Base-by-base conservation (phyloP, 2,329 filamentous ascomycete genomes). In the Coniosporium tulheliwenetii region DNA sequence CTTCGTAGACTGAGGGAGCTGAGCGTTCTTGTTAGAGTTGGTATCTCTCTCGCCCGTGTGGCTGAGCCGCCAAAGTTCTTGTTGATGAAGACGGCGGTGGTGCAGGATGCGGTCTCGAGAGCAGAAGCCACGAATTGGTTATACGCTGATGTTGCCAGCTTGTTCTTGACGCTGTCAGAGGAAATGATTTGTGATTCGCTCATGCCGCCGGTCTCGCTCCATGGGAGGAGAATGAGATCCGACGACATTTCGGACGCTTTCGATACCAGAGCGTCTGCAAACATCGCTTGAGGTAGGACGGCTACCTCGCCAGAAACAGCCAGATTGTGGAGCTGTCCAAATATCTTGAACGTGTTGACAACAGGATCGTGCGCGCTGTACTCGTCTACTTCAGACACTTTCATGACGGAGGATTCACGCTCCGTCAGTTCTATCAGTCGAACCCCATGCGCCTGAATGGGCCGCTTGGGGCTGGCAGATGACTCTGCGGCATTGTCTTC, bases 401-500 rank as follows among this genome's bases (percentile, higher is more conserved):
- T 81, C 89, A 96, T 96, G 50, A 95, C 89, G 13, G 86, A 87
- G 1, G 89, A 95, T 35, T 85, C 82, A 70, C 89, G 85, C 51
- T 95, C 87, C 0, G 85, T 93, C 10, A 96, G 73, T 54, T 93
- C 84, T 38, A 93, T 63, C 12, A 96, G 71, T 10, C 87, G 81
- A n/a, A 94, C 64, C 30, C 86, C 89, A 51, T 93, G 85, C 0
- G 86, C 80, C 52, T 82, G 73, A 1, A 89, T 68, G 1, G 75
- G 71, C 8, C 66, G 63, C 39, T 62, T 65, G 16, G 48, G 43
- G n/a, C 14, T 15, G 37, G 39, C 5, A 16, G 38, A 26, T 12
- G 13, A n/a, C n/a, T 30, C 16, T 34, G 15, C 39, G 19, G n/a
- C 36, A 5, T 56, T 48, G 31, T 55, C 51, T 5, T 48, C 40